These are phyloP conservation scores for Metschnikowia peoriensis DNA, from an alignment of 805 yeast species.

Conservation along the genomic window DNA sequence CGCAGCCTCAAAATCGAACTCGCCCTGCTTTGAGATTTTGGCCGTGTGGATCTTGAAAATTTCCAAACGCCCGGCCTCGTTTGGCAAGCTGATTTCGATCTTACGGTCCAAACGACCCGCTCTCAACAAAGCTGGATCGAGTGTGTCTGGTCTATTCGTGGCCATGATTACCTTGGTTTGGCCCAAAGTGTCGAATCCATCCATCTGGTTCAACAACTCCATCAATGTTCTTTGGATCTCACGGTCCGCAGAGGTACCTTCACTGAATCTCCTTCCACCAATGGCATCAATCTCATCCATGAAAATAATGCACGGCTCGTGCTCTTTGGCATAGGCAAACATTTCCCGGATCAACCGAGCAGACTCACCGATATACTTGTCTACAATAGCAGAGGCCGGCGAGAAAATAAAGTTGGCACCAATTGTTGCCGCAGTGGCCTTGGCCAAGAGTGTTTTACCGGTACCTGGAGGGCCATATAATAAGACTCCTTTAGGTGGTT, in stretches of 20 bases:
- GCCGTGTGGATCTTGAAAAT: conserved; percentile 91
- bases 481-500: conserved; percentile 97
- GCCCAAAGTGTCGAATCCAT: conserved; percentile 94
- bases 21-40: conserved; percentile 85
- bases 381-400: conserved; percentile 98
- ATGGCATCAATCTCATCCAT: conserved; percentile 99
- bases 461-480: conserved; percentile 99
- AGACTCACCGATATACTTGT: conserved; percentile 96
- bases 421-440: conserved; percentile 97
- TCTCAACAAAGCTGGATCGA: conserved; percentile 95
- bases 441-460: conserved; percentile 92
- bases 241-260: conserved; percentile 98
- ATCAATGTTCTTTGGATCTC: conserved; percentile 96
- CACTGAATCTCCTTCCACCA: conserved; percentile 96
- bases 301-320: conserved; percentile 95
- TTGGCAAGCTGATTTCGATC: conserved; percentile 92
- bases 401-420: conserved; percentile 97
- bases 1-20: conserved; percentile 93
- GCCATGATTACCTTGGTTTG: conserved; percentile 98
- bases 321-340: conserved; percentile 97
- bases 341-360: conserved; percentile 96
- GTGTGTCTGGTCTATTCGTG: conserved; percentile 97
- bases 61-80: conserved; percentile 92
- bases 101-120: conserved; percentile 97
- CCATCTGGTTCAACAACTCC: conserved; percentile 98